A percentile compares a stretch with the other conserved stretches of the same genome.
Conservation (phyloP, 129 eudicot species). For the Arctium lappa region DNA sequence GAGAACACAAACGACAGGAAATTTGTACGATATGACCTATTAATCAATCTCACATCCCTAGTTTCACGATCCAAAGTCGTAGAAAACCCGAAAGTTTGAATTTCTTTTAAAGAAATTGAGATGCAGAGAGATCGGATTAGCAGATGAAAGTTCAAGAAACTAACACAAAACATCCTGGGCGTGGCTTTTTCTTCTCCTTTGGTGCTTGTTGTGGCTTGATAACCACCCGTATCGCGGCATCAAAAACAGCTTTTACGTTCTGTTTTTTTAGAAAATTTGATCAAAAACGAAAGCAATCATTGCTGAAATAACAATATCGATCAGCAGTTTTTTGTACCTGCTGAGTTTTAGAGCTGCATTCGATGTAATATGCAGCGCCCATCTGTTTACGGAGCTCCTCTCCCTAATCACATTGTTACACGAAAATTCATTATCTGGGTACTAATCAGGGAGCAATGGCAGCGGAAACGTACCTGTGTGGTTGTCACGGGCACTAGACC, state of each 20-base stretch:
- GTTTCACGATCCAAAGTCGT: too few species aligned
- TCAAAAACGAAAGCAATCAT: neutral
- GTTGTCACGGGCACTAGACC: constrained; percentile 93
- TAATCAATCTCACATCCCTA: neutral
- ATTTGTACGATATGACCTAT: neutral
- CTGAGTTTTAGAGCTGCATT: constrained; percentile 98
- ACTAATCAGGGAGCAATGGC: constrained; percentile 1
- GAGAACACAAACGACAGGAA: too few species aligned
- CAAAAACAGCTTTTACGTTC: constrained; percentile 95
- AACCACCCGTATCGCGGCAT: constrained; percentile 90
- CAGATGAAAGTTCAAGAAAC: constrained; percentile 34
- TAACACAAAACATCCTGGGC: constrained; percentile 72
- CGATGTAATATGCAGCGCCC: constrained; percentile 84
- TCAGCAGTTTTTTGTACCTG: constrained; percentile 49
- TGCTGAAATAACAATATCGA: neutral
- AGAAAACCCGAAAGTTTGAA: neutral
- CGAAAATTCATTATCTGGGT: neutral
- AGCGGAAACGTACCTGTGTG: constrained; percentile 57
- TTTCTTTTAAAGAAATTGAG: neutral
- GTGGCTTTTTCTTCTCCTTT: constrained; percentile 83
- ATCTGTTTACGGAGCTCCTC: constrained; percentile 93
- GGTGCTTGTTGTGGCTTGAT: constrained; percentile 92
- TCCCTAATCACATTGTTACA: constrained; percentile 49
- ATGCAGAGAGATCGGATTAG: neutral
- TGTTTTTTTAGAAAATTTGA: constrained; percentile 23